Conservation (phyloP, 2,329 filamentous ascomycete genomes). For the Mycosphaerelloides madeirae region DNA sequence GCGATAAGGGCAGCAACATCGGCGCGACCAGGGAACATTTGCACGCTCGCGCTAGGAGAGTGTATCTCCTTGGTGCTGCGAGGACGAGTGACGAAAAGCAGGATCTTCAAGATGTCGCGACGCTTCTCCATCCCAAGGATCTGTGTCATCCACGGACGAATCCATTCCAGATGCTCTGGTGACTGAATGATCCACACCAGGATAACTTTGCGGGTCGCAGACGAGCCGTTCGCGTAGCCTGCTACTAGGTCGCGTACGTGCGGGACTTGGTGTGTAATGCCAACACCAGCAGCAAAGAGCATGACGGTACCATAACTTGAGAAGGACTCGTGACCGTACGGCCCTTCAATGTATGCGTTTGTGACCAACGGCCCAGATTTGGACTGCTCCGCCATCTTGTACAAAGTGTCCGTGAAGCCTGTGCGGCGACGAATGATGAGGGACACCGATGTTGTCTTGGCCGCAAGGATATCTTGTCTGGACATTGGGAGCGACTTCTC, state of each 20-base stretch:
- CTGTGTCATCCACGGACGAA: conserved; percentile 82
- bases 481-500: conserved; percentile 47
- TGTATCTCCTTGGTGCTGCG: conserved; percentile 76
- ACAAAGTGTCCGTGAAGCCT: conserved; percentile 81
- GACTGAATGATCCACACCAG: conserved; percentile 92
- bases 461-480: conserved; percentile 48
- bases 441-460: conserved; percentile 57
- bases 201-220: conserved; percentile 74
- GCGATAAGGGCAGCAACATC: conserved; percentile 74
- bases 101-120: conserved; percentile 75
- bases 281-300: conserved; percentile 86
- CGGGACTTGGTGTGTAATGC: conserved; percentile 91
- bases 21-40: conserved; percentile 87
- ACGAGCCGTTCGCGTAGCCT: conserved; percentile 60
- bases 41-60: conserved; percentile 71
- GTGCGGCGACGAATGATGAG: conserved; percentile 84
- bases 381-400: conserved; percentile 58
- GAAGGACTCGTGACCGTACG: conserved; percentile 75
- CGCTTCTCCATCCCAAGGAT: conserved; percentile 77
- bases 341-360: conserved; percentile 77
- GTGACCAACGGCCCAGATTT: conserved; percentile 56
- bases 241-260: conserved; percentile 66
- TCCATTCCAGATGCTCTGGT: conserved; percentile 86
- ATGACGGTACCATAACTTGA: conserved; percentile 89
- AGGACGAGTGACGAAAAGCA: conserved; percentile 86